phyloP scores from a whole-genome alignment of 2,329 filamentous ascomycete species.

The Exophiala lecanii-corni region DNA sequence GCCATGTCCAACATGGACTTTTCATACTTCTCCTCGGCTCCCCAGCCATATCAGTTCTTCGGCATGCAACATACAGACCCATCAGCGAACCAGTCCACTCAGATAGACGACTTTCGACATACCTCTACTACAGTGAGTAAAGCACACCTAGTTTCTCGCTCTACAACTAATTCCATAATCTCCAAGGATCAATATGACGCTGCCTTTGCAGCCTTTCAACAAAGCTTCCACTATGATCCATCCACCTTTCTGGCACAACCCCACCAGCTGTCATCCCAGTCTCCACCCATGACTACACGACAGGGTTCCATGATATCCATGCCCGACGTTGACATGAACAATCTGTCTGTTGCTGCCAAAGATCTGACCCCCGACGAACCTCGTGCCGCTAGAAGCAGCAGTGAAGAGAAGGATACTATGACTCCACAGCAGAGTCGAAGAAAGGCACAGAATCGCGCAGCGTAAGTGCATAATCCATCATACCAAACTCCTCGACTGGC shows the following conservation, averaged over 20 bases:
- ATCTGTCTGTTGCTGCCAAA: constrained; percentile 28
- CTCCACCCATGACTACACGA: constrained; percentile 33
- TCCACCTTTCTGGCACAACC: constrained; percentile 30
- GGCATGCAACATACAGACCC: constrained; percentile 38
- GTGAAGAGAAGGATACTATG: constrained; percentile 51
- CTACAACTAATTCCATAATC: no score
- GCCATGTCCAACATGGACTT: constrained; percentile 48
- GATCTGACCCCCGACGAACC: constrained; percentile 29
- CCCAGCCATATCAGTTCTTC: constrained; percentile 44
- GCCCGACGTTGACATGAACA: constrained; percentile 30
- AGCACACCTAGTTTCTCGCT: constrained; percentile 22
- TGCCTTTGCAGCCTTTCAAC: constrained; percentile 36
- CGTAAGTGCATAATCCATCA: no score
- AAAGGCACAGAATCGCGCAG: constrained; percentile 68
- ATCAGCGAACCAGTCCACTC: constrained; percentile 33
- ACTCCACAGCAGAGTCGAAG: constrained; percentile 56
- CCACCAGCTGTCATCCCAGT: constrained; percentile 13
- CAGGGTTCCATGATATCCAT: constrained; percentile 30
- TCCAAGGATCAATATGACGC: constrained; percentile 34
- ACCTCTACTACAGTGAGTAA: constrained; percentile 37
- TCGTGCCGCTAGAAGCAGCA: constrained; percentile 38
- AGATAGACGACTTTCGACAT: constrained; percentile 45
- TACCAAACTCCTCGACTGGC: no score
- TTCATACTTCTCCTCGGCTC: constrained; percentile 46
- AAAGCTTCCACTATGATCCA: constrained; percentile 35